Evolutionary conservation across 495 filamentous ascomycete genomes (phyloP).

Genomic region (Penicillium bovifimosum): DNA sequence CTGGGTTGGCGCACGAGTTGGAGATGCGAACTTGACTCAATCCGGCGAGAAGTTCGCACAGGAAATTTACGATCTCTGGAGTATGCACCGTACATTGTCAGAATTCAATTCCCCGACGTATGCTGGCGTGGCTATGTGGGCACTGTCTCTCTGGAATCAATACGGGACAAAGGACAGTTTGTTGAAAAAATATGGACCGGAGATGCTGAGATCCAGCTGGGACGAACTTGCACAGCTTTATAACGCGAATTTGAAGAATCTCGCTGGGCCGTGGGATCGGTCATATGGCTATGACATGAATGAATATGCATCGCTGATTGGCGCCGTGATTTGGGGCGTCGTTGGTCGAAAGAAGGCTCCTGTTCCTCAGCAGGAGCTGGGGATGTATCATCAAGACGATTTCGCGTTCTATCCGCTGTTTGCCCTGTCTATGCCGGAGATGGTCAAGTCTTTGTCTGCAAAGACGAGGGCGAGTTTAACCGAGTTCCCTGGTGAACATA

Average conservation of each 20-base stretch:
- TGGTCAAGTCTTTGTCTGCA: conserved; percentile 15
- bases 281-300: conserved; percentile 43
- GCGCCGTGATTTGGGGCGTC: conserved; percentile 32
- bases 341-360: conserved; percentile 28
- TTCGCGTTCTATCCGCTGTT: conserved; percentile 35
- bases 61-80: conserved; percentile 35
- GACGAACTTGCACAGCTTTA: conserved; percentile 28
- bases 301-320: conserved; percentile 33
- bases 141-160: conserved; percentile 36
- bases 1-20: conserved; percentile 32
- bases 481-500: conserved; percentile 33
- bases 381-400: conserved; percentile 35
- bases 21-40: conserved; percentile 34
- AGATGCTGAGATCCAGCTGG: conserved; percentile 30
- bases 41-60: conserved; percentile 30
- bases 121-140: conserved; percentile 37
- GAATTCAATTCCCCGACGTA: conserved; percentile 44
- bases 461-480: conserved; percentile 17
- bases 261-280: conserved; percentile 42
- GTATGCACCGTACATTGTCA: conserved; percentile 31
- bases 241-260: conserved; percentile 33
- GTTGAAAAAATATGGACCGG: conserved; percentile 26
- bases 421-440: conserved; percentile 27
- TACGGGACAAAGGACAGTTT: conserved; percentile 25
- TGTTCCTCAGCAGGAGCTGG: conserved; percentile 18